Evolutionary conservation across 495 filamentous ascomycete species (phyloP).

Genomic region (Talaromyces nanjingensis): DNA sequence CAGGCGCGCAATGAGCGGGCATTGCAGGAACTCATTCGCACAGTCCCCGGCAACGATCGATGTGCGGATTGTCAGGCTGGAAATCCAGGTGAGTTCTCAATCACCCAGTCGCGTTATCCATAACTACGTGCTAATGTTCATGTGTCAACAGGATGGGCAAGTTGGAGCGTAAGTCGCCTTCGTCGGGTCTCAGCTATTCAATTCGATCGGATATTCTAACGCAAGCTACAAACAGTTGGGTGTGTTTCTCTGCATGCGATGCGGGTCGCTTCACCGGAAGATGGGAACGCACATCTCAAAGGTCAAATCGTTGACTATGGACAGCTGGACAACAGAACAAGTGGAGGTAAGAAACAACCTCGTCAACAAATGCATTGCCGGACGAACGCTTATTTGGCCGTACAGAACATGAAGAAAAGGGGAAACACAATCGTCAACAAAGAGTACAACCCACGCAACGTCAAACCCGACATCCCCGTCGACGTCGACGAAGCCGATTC

Average conservation of each 20-base stretch:
- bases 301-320: constrained; percentile 97
- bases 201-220: constrained; percentile 3
- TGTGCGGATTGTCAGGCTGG: constrained; percentile 89
- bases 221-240: constrained; percentile 56
- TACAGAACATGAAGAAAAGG: constrained; percentile 75
- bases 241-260: constrained; percentile 96
- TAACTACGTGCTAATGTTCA: constrained; percentile 7
- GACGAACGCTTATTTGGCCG: no score
- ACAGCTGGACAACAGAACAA: constrained; percentile 90
- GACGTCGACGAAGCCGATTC: constrained; percentile 88
- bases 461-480: constrained; percentile 72
- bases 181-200: neutral
- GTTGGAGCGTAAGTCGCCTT: constrained; percentile 78
- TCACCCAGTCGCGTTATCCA: constrained; percentile 2
- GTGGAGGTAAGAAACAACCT: constrained; percentile 61
- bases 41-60: constrained; percentile 82
- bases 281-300: constrained; percentile 96
- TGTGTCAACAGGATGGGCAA: constrained; percentile 74
- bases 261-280: constrained; percentile 91
- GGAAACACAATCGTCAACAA: constrained; percentile 83
- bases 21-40: constrained; percentile 83
- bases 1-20: constrained; percentile 92
- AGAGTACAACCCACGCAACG: constrained; percentile 77
- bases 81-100: constrained; percentile 71
- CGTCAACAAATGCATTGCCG: no score